phyloP scores from a whole-genome alignment of 352 stramenopile species.

The Phytophthora tentaculata region DNA sequence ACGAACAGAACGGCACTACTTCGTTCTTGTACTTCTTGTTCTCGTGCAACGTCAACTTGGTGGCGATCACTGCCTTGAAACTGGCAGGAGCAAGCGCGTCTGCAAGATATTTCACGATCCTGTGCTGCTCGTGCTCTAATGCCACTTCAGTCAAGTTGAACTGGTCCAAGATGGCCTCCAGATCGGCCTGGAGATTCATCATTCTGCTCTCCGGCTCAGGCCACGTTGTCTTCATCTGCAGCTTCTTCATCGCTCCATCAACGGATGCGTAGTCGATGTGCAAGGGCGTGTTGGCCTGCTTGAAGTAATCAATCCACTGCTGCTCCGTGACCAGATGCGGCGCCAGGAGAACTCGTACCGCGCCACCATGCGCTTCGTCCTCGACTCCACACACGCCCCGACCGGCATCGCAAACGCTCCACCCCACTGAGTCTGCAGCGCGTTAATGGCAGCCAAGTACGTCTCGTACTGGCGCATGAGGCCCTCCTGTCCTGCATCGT shows the following conservation, averaged over 20 bases:
- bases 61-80: background rate
- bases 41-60: background rate
- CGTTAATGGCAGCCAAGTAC: too few species aligned
- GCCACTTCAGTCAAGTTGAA: background rate
- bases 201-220: background rate
- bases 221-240: background rate
- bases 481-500: too few species aligned
- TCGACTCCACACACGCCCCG: background rate
- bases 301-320: background rate
- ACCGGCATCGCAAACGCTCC: background rate
- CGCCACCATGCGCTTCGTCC: constrained; percentile 1
- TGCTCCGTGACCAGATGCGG: background rate
- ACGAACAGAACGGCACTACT: constrained; percentile 3
- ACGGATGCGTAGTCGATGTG: constrained; percentile 2
- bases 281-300: background rate
- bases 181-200: constrained; percentile 1
- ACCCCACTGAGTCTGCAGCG: too few species aligned
- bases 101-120: constrained; percentile 1
- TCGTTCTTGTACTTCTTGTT: constrained; percentile 6
- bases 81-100: background rate
- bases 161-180: background rate
- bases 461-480: too few species aligned
- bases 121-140: constrained; percentile 1
- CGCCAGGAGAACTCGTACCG: background rate
- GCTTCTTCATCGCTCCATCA: background rate